Base-by-base conservation (phyloP, 78 protist species). In the Dictyostelium discoideum region DNA sequence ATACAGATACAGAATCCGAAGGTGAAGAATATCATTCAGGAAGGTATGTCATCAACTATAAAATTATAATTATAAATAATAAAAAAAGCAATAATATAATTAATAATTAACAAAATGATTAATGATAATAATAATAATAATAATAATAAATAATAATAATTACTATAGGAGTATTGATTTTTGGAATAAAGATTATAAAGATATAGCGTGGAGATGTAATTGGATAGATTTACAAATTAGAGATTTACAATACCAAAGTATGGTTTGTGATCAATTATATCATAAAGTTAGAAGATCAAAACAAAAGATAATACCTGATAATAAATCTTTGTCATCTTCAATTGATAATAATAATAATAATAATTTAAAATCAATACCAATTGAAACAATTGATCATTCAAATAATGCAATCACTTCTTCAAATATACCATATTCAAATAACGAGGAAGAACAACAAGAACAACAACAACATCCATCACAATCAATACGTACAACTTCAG, bases 171-270 rank as follows among this genome's bases (percentile, higher is more conserved):
- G n/a, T 14, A 60, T 90, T 20, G 87, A 82, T 50, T 82, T 50
- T 82, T 90, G 95, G 95, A 80, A 54, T 37, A 90, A 85, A 40
- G 95, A 90, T 54, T 90, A 72, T 50, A 54, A 42, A 29, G 95
- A 90, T 72, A 16, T 90, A 29, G 26, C 67, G 13, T 90, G 95
- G 95, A 60, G 95, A 73, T 90, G 89, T 54, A 76, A 83, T 54
- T 90, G 95, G 95, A 37, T 90, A 29, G 88, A 90, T 54, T 77
- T 90, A 42, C 95, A 90, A 40, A 80, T 90, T 11, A 63, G 88
- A 48, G 95, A 90, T 82, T 26, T 90, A 42, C 95, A 90, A 29
- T 90, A 80, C 72, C 87, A 90, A 20, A 82, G 84, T 37, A 50
- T 54, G 32, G 26, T 83, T 24, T 90, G 95, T 73, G 95, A 90